Conservation (phyloP, 2,329 filamentous ascomycete species). For the Tolypocladium tropicale region DNA sequence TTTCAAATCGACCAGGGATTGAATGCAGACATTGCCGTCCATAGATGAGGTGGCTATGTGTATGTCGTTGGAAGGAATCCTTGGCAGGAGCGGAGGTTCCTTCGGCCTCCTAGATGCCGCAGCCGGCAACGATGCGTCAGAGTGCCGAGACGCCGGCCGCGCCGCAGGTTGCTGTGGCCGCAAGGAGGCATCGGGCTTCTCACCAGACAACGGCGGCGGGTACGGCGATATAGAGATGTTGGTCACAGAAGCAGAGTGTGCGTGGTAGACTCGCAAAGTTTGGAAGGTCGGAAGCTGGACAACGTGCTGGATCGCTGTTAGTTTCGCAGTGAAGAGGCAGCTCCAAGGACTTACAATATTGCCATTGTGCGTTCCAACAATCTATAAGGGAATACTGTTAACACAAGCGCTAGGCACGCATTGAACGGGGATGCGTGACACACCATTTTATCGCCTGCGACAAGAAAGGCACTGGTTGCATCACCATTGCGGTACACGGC, state of each 20-base stretch:
- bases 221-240: conserved; percentile 84
- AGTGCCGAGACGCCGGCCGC: conserved; percentile 18
- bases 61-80: conserved; percentile 79
- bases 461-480: conserved; percentile 82
- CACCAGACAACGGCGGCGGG: conserved; percentile 44
- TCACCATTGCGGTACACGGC: conserved; percentile 89
- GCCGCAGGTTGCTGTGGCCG: conserved; percentile 23
- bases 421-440: conserved; percentile 10
- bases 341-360: conserved; percentile 63
- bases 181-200: conserved; percentile 29
- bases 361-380: conserved; percentile 91
- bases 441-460: conserved; percentile 96
- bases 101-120: conserved; percentile 40
- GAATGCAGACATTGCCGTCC: conserved; percentile 90
- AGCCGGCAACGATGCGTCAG: conserved; percentile 35
- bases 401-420: conserved; percentile 6
- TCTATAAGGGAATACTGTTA: conserved; percentile 40
- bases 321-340: neutral
- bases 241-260: conserved; percentile 86
- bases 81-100: conserved; percentile 50
- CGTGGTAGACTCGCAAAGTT: conserved; percentile 75
- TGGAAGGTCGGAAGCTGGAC: conserved; percentile 75
- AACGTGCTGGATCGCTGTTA: conserved; percentile 55
- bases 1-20: conserved; percentile 75
- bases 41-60: conserved; percentile 90